Evolutionary conservation across 306 rosid species (phyloP), one percentile per base, ranked within the genome.

Genomic region (Prunus dulcis): DNA sequence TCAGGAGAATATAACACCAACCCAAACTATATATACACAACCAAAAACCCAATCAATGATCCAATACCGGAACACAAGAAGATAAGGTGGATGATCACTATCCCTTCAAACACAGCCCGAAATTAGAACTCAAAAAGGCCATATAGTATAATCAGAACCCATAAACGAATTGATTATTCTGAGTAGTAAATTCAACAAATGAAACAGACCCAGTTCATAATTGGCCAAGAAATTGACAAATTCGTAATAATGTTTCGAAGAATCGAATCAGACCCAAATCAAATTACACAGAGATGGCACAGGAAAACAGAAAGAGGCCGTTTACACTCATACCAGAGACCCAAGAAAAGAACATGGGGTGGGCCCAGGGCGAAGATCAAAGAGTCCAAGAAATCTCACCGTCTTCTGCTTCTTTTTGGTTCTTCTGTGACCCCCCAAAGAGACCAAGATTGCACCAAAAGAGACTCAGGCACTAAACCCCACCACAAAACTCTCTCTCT

Each of bases 331-430:
- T 55, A 77, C 71, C 72, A 47, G 65, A 78, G 82, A 67, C 80
- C 49, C 51, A 83, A 85, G 86, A 77, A 84, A 86, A 84, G 82
- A 62, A 82, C 84, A 61, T 25, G 22, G 72, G 69, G 86, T 85
- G 34, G 94, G 82, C 72, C 81, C 84, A 86, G 81, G 72, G 80
- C 74, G 82, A 87, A 85, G 69, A 87, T 71, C 86, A 75, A 82
- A 81, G 83, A 74, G 69, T 64, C 55, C 23, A 70, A 83, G 84
- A 78, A 82, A 79, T 67, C 91, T 88, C 80, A 87, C 97, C 99
- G 85, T 76, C 70, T 84, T 47, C 75, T 79, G 46, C 85, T 84
- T 75, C 72, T 62, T 82, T 74, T 72, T 83, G 81, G 87, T 86
- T 81, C 82, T 84, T 84, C 85, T 75, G 74, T 82, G 85, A 86